phyloP scores from a whole-genome alignment of 768 basidiomycete genomes.

The Termitomyces sp. region DNA sequence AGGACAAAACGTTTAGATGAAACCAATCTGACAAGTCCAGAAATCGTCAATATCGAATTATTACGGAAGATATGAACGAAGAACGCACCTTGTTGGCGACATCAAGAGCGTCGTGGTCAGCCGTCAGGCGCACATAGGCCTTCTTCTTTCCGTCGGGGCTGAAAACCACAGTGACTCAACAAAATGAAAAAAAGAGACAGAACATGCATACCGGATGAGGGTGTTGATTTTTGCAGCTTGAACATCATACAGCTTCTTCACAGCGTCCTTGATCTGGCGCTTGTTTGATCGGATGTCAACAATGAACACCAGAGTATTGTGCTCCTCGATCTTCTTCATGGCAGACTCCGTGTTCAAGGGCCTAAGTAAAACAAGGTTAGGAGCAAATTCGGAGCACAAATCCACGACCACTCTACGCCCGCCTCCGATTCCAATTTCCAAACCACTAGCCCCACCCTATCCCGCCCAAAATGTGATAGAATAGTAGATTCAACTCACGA shows the following conservation, averaged over 20 bases:
- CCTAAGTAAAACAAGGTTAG: constrained; percentile 25
- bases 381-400: neutral
- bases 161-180: neutral
- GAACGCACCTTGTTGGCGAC: constrained; percentile 88
- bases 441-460: neutral
- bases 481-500: constrained; percentile 50
- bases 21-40: constrained; percentile 65
- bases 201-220: constrained; percentile 74
- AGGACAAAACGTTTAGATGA: constrained; percentile 56
- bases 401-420: neutral
- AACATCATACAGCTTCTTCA: constrained; percentile 98
- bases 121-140: constrained; percentile 92
- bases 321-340: constrained; percentile 99
- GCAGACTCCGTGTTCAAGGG: constrained; percentile 94
- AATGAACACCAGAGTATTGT: constrained; percentile 98
- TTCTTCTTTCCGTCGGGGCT: constrained; percentile 99
- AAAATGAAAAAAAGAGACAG: neutral
- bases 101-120: constrained; percentile 96
- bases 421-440: neutral
- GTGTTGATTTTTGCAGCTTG: constrained; percentile 97
- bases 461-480: neutral
- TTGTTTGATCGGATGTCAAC: constrained; percentile 96
- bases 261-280: constrained; percentile 98
- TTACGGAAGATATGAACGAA: neutral
- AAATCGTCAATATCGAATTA: neutral